Percentiles rank a stretch among this genome's conserved stretches.
Evolutionary conservation across 2,329 filamentous ascomycete genomes (phyloP).

Genomic region (Boeremia exigua): DNA sequence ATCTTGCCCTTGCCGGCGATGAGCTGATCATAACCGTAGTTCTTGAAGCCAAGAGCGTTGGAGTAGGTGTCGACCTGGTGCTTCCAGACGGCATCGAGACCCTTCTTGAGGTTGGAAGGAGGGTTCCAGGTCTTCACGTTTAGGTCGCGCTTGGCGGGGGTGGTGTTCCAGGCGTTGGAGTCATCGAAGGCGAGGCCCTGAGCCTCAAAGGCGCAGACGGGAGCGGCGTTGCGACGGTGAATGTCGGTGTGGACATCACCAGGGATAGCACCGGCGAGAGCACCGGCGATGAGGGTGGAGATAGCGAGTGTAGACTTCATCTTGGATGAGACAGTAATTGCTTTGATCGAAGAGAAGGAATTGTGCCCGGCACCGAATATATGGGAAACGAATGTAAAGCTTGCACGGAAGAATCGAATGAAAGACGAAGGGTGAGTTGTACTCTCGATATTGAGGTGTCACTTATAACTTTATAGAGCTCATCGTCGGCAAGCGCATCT

Average conservation of each 20-base stretch:
- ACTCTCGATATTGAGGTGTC: not conserved
- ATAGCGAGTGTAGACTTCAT: conserved; percentile 30
- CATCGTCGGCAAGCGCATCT: not conserved
- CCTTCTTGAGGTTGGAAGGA: conserved; percentile 31
- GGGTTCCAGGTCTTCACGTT: conserved; percentile 31
- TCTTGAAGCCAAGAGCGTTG: conserved; percentile 33
- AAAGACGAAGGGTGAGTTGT: not conserved
- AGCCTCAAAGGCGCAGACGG: conserved; percentile 26
- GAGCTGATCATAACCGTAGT: conserved; percentile 42
- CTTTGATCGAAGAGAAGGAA: not conserved
- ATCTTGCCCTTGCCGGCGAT: conserved; percentile 43
- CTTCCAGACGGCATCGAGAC: conserved; percentile 34
- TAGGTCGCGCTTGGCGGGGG: conserved; percentile 26
- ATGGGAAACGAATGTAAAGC: conserved; percentile 1
- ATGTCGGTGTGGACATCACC: conserved; percentile 16
- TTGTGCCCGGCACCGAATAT: conserved; percentile 15
- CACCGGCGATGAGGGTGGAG: conserved; percentile 23
- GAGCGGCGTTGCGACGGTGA: conserved; percentile 20
- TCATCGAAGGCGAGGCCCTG: conserved; percentile 19
- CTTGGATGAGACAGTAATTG: not conserved
- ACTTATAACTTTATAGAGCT: not conserved
- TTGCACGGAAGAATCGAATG: not conserved
- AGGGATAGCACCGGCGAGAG: conserved; percentile 21
- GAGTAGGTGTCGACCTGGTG: conserved; percentile 33
- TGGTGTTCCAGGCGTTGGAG: conserved; percentile 21